Conservation (phyloP, 768 basidiomycete genomes). For the Hericium alpestre region DNA sequence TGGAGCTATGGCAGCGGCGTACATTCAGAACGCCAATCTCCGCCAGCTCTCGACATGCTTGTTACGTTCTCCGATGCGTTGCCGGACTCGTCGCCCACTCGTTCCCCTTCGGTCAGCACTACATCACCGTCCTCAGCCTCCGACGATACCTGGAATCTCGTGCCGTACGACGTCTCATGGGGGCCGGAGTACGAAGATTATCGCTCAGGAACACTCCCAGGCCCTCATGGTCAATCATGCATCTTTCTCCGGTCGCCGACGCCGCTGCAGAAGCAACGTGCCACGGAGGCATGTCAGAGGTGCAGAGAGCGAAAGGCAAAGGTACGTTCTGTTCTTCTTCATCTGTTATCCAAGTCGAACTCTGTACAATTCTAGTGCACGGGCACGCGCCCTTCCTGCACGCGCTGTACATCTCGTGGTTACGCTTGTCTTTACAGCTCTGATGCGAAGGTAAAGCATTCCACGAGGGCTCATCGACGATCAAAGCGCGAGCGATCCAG, state of each 20-base stretch:
- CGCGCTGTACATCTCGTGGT: constrained; percentile 25
- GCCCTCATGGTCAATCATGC: constrained; percentile 26
- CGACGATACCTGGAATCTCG: constrained; percentile 26
- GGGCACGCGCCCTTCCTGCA: constrained; percentile 25
- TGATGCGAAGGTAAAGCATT: constrained; percentile 11
- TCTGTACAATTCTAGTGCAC: constrained; percentile 21
- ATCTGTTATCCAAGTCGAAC: background rate
- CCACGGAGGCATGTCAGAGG: constrained; percentile 26
- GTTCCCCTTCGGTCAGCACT: background rate
- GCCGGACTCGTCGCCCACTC: background rate
- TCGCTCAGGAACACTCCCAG: constrained; percentile 23
- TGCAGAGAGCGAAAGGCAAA: constrained; percentile 32
- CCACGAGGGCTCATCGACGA: constrained; percentile 6
- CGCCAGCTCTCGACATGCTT: background rate
- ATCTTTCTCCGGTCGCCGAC: constrained; percentile 30
- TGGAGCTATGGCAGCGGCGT: background rate
- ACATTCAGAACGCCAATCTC: background rate
- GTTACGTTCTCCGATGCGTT: background rate
- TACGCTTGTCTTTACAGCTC: constrained; percentile 23
- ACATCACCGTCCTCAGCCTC: background rate
- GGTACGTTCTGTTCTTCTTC: constrained; percentile 15
- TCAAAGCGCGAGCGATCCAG: constrained; percentile 3
- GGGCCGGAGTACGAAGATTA: constrained; percentile 25
- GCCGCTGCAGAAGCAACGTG: constrained; percentile 26
- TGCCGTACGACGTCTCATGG: constrained; percentile 30